Evolutionary conservation across 179 eudicot species (phyloP).

Genomic region (Pouteria campechiana): DNA sequence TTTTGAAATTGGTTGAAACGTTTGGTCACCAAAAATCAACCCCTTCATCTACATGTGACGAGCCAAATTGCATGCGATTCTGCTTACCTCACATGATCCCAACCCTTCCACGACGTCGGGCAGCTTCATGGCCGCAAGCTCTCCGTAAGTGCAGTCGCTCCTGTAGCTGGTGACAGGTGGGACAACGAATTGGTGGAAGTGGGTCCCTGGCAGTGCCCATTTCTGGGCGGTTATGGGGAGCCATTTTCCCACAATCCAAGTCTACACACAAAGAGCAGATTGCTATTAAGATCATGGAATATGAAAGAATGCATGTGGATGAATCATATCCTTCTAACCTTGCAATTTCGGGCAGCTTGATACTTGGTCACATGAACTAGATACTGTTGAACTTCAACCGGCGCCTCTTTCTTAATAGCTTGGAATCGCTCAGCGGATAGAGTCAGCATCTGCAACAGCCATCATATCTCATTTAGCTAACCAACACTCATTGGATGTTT

Average conservation of each 20-base stretch:
- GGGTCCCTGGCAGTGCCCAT: slow-evolving; percentile 78
- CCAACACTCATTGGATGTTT: too few relatives aligned
- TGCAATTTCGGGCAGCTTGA: slow-evolving; percentile 64
- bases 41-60: too few relatives aligned
- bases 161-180: slow-evolving; percentile 69
- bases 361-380: slow-evolving; percentile 78
- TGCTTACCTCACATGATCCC: slow-evolving; percentile 84
- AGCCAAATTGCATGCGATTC: too few relatives aligned
- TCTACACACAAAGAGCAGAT: slow-evolving; percentile 18
- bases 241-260: slow-evolving; percentile 96
- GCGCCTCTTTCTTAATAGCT: slow-evolving; percentile 63
- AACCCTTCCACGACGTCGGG: slow-evolving; percentile 73
- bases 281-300: not conserved
- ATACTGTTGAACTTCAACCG: slow-evolving; percentile 51
- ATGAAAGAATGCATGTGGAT: too few relatives aligned
- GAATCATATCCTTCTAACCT: too few relatives aligned
- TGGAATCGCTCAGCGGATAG: slow-evolving; percentile 59
- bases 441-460: slow-evolving; percentile 68
- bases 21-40: too few relatives aligned
- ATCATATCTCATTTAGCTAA: not conserved
- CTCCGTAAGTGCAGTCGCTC: slow-evolving; percentile 81
- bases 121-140: slow-evolving; percentile 78
- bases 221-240: slow-evolving; percentile 66
- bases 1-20: too few relatives aligned
- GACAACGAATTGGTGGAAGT: slow-evolving; percentile 90